Evolutionary conservation across 1,139 yeast genomes (phyloP), one percentile per base, ranked within the genome.

Genomic region (Wickerhamomyces sp.): DNA sequence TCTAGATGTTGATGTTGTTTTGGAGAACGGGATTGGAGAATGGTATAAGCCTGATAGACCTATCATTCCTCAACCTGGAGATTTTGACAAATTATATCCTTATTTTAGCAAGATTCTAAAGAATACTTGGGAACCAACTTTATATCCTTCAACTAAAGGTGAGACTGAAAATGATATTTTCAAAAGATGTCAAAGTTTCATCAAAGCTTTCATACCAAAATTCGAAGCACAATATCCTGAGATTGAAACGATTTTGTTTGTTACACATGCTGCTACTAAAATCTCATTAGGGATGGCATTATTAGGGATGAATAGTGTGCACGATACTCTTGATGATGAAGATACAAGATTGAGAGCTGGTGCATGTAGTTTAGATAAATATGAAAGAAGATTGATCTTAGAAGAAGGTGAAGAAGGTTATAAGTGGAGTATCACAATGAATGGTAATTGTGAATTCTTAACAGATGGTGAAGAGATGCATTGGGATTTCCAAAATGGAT

Each of bases 401-500:
- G 40, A 69, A 68, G 43, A 59, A 61, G 55, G 76, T 61, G 55
- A 63, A 56, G 60, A 71, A 54, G 62, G 61, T 4, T 61, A 65
- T 8, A 60, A 62, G 39, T 88, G 95, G 91, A 58, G 58, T 10
- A 62, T 79, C 42, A 71, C 69, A 26, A 70, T 75, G 73, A 84
- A 83, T 59, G 96, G 96, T 18, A 76, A 79, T 52, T 76, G 87
- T 27, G 80, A 75, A 40, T 86, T 80, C 56, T 69, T 88, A 52
- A 63, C 74, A 3, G 65, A 75, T 9, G 96, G 96, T n/a, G 95
- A 88, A 63, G 95, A 87, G 64, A 86, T 89, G 93, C 85, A 85
- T 61, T 88, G 96, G 96, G 78, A 82, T 54, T 88, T 88, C 68
- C 63, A 62, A 34, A 66, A 65, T 45, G 76, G 75, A 27, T 79